A percentile compares a stretch with the other conserved stretches of the same genome.
Conservation (phyloP, 129 eudicot species). For the Lonicera japonica region DNA sequence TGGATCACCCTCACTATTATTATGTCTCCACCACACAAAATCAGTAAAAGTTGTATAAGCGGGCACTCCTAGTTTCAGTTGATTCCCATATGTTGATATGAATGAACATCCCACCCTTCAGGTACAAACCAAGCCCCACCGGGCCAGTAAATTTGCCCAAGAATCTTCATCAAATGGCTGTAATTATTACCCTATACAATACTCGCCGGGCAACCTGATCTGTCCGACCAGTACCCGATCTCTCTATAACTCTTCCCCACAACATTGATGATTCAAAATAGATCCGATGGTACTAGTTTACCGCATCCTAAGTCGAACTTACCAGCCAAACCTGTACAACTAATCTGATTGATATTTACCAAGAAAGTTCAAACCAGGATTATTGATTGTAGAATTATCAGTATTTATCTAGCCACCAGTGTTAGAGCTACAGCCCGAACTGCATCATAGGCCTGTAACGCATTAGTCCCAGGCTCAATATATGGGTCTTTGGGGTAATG, state of each 20-base stretch:
- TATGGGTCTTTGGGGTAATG: constrained; percentile 24
- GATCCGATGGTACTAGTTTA: constrained; percentile 10
- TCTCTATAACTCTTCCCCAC: constrained; percentile 51
- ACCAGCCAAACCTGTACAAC: constrained; percentile 31
- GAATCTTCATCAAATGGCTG: not conserved
- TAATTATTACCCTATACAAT: not conserved
- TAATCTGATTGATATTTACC: constrained; percentile 15
- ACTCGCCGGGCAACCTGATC: constrained; percentile 18
- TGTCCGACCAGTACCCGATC: constrained; percentile 42
- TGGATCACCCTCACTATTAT: constrained; percentile 11
- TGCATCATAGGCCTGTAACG: constrained; percentile 45
- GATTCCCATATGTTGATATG: constrained; percentile 16
- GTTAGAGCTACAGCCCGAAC: constrained; percentile 27
- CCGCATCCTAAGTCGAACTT: constrained; percentile 23
- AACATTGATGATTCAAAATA: constrained; percentile 32
- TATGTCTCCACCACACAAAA: constrained; percentile 25
- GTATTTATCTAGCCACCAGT: too few species aligned
- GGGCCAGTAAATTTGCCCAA: constrained; percentile 33
- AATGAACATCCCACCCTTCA: constrained; percentile 43
- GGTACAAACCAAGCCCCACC: constrained; percentile 29
- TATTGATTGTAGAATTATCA: not conserved
- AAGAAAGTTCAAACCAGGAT: constrained; percentile 1
- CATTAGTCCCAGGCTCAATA: constrained; percentile 34
- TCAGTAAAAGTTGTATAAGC: constrained; percentile 24
- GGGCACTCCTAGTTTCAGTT: constrained; percentile 40